Percentiles rank a stretch among this genome's conserved stretches.
phyloP scores from a whole-genome alignment of 2,329 filamentous ascomycete species.

The Ophiostoma ips region DNA sequence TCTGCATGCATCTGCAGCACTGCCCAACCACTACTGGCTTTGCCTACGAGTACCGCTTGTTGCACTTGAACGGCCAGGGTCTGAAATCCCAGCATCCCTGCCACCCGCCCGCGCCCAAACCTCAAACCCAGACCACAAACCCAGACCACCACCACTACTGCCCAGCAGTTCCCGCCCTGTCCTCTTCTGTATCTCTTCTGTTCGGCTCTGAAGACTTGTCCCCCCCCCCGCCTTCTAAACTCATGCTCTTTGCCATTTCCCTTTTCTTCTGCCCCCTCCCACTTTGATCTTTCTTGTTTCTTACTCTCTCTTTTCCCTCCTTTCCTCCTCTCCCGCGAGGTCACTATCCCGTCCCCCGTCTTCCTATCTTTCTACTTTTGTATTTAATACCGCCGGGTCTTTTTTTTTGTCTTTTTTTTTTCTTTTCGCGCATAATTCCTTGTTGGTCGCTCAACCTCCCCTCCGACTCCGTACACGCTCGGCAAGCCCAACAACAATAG shows the following conservation, averaged over 20 bases:
- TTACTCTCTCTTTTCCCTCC: neutral
- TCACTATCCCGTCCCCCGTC: neutral
- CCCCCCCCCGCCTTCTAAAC: neutral
- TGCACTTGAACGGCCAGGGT: neutral
- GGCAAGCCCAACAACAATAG: neutral
- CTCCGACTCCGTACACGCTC: neutral
- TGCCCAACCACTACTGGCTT: slow-evolving; percentile 2
- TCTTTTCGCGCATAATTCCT: no score
- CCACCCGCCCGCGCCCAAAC: neutral
- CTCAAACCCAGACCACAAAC: neutral
- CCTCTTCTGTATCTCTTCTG: neutral
- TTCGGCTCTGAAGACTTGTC: neutral
- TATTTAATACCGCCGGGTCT: neutral
- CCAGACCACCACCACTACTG: neutral
- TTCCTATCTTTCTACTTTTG: neutral
- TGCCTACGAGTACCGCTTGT: neutral
- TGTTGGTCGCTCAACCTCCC: neutral
- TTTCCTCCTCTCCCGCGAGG: neutral
- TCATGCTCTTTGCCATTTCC: neutral
- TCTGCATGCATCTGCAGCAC: slow-evolving; percentile 6
- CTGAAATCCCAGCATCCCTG: neutral
- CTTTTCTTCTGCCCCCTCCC: neutral
- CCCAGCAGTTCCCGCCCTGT: neutral
- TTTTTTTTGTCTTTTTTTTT: no score
- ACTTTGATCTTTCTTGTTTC: neutral